Base-by-base conservation (phyloP, 2,329 filamentous ascomycete species). In the Cercospora sp. region DNA sequence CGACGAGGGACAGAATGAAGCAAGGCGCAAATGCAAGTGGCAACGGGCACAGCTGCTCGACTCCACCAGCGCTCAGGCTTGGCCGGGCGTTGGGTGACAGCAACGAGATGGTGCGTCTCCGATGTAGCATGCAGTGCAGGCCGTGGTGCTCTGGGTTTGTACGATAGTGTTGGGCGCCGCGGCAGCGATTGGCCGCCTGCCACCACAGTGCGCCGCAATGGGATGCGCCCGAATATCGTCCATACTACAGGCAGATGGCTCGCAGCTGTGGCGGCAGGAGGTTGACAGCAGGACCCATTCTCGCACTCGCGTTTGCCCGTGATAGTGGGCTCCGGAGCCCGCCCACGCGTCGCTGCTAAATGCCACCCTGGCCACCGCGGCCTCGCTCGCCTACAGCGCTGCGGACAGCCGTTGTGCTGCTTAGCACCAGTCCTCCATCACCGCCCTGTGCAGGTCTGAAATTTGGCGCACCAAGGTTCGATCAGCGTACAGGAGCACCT, bases 1-100 rank as follows among this genome's bases (percentile, higher is more conserved):
- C 48, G 8, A 57, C 23, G 51, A 28, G 23, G 26, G 20, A 28
- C 53, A 57, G 20, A 5, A 53, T 42, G n/a, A 69, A 57, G 65
- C 67, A 69, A 69, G 69, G 69, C 60, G 63, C 39, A 51, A 23
- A 51, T 63, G 62, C 48, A 63, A 63, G 45, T 48, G 39, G 60
- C 42, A 39, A 57, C 31, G 33, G 12, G 33, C 33, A 36, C 33
- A 13, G 33, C 33, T 36, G 33, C 33, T 36, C 60, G 67, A 63
- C 63, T 51, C 45, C 45, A 51, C 45, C 45, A 3, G 18, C 16
- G 45, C 45, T 3, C 2, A 42, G 16, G 36, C 36, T n/a, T 42
- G 36, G 36, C 36, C 36, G 36, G 45, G 36, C 67, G 69, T 69
- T 67, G 69, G 58, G 61, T 59, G 64, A 42, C 51, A 31, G 66